Percentiles rank a stretch among this genome's conserved stretches.
Conservation (phyloP, 2,329 filamentous ascomycete species). For the Talaromyces albobiverticillius region DNA sequence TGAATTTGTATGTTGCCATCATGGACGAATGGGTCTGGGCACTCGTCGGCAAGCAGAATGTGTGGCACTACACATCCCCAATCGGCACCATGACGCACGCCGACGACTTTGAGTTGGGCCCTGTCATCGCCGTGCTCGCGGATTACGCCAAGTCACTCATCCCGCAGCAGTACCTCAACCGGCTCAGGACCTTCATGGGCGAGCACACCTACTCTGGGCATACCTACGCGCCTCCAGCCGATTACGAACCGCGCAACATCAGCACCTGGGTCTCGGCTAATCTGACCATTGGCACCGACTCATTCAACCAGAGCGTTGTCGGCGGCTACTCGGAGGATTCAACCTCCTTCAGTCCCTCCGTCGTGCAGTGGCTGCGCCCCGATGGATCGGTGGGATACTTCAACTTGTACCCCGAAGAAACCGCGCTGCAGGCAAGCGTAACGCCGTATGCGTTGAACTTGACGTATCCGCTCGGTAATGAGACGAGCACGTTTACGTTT, state of each 20-base stretch:
- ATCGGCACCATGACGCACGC: constrained; percentile 52
- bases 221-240: constrained; percentile 59
- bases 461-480: constrained; percentile 54
- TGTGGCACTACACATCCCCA: constrained; percentile 38
- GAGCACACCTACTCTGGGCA: constrained; percentile 54
- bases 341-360: constrained; percentile 56
- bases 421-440: constrained; percentile 41
- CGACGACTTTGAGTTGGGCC: constrained; percentile 58
- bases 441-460: constrained; percentile 46
- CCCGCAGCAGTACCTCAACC: constrained; percentile 33
- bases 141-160: constrained; percentile 50
- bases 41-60: constrained; percentile 30
- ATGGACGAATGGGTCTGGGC: constrained; percentile 60
- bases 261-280: constrained; percentile 56
- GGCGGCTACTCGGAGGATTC: constrained; percentile 55
- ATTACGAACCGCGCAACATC: constrained; percentile 57
- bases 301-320: constrained; percentile 55
- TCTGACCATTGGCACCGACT: constrained; percentile 60
- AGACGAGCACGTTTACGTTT: constrained; percentile 50
- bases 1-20: constrained; percentile 60
- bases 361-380: constrained; percentile 57
- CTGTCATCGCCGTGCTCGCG: constrained; percentile 56
- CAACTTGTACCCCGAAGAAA: constrained; percentile 41
- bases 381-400: constrained; percentile 22
- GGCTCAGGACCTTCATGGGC: constrained; percentile 49